A percentile compares a stretch with the other conserved stretches of the same genome.
These are phyloP conservation scores for Coemansia aciculifera DNA, from an alignment of 192 early-diverging fungal species.

Conservation along the genomic window DNA sequence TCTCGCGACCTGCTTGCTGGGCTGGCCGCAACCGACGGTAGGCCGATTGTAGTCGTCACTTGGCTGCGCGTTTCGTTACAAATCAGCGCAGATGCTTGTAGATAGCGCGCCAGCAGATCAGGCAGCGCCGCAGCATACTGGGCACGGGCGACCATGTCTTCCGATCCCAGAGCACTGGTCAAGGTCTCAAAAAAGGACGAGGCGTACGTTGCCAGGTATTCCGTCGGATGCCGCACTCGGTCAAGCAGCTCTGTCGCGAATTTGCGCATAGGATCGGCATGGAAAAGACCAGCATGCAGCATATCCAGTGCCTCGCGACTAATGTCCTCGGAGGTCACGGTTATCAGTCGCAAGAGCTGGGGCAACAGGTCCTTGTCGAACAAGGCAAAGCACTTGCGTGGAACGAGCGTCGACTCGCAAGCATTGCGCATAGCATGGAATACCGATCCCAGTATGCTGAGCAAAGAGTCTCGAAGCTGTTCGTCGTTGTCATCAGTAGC, in stretches of 20 bases:
- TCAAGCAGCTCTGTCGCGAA: slow-evolving; percentile 16
- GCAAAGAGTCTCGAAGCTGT: slow-evolving; percentile 11
- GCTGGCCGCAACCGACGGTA: slow-evolving; percentile 32
- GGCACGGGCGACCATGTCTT: slow-evolving; percentile 7
- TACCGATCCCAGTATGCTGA: slow-evolving; percentile 8
- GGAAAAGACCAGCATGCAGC: slow-evolving; percentile 39
- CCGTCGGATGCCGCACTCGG: slow-evolving; percentile 1
- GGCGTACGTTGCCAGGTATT: slow-evolving; percentile 20
- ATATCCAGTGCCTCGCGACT: slow-evolving; percentile 25
- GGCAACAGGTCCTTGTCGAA: slow-evolving; percentile 30
- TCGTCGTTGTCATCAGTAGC: not conserved
- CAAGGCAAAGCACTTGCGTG: slow-evolving; percentile 33
- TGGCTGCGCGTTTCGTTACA: slow-evolving; percentile 35
- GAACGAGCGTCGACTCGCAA: slow-evolving; percentile 39
- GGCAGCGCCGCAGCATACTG: slow-evolving; percentile 33
- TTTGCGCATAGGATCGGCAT: slow-evolving; percentile 27
- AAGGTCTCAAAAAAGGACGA: slow-evolving; percentile 18
- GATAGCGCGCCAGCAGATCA: slow-evolving; percentile 28
- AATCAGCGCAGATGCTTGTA: slow-evolving; percentile 34
- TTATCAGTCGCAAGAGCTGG: slow-evolving; percentile 18
- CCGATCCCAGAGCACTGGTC: slow-evolving; percentile 5
- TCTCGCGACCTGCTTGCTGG: slow-evolving; percentile 18
- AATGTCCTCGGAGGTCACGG: not conserved
- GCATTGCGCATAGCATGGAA: slow-evolving; percentile 24
- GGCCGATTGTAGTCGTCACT: slow-evolving; percentile 30